Evolutionary conservation across 208 protist genomes (phyloP), one percentile per base, ranked within the genome.

Genomic region (Acanthamoeba lenticulata): DNA sequence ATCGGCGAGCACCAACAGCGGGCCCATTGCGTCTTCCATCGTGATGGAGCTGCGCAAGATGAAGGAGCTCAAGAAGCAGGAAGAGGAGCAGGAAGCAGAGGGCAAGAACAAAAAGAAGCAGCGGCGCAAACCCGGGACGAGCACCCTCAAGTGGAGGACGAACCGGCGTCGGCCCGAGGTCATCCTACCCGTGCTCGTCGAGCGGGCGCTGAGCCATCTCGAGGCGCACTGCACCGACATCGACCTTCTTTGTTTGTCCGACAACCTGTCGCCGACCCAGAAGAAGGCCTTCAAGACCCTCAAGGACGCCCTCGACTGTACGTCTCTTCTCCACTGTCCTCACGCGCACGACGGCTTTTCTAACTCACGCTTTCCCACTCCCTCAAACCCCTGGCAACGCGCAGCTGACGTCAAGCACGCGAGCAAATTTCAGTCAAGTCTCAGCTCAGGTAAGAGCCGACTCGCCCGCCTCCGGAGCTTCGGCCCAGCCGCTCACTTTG

Each of bases 41-140:
- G 65, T 74, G 19, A 9, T 32, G 65, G 65, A 74, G 65, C 34
- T 74, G 65, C 65, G 65, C 1, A 74, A 74, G n/a, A 74, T 74
- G 65, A 74, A 74, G 65, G 65, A 74, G 65, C 65, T 42, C 27
- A 74, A 74, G 65, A 74, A 74, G 65, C 65, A 74, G 65, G 65
- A 74, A 29, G 65, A 74, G 36, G 65, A 74, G 34, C n/a, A 74
- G 65, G 65, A 74, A 29, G 65, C 32, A 2, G 34, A 74, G 65
- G 34, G 34, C 65, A 74, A 74, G 65, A 74, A 74, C 32, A 74
- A 74, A 29, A 74, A 74, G 65, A 74, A 74, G 60, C 19, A 27
- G 36, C n/a, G 36, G 65, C n/a, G 36, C 11, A 38, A 6, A 4
- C 13, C 27, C 1, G 1, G 9, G 32, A 29, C 27, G 6, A 27